Evolutionary conservation across 345 rosid species (phyloP).

Genomic region (Zanthoxylum bungeanum): DNA sequence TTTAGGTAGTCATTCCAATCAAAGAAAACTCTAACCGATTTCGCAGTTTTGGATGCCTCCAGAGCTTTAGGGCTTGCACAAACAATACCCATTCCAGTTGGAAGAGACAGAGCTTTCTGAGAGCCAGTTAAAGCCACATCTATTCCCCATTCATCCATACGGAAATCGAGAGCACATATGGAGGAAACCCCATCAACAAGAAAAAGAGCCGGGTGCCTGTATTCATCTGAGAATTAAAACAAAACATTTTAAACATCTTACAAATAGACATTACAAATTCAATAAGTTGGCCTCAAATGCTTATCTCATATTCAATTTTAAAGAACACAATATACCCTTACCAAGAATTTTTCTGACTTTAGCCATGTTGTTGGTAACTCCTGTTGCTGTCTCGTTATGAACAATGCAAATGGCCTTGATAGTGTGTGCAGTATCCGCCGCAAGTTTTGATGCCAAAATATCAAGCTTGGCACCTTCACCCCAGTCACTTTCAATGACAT

Average conservation of each 20-base stretch:
- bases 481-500: slow-evolving; percentile 93
- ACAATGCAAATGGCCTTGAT: slow-evolving; percentile 97
- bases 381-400: slow-evolving; percentile 98
- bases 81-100: slow-evolving; percentile 90
- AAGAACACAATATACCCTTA: slow-evolving; percentile 22
- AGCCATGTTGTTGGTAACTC: slow-evolving; percentile 94
- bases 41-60: slow-evolving; percentile 87
- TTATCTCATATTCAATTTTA: not conserved
- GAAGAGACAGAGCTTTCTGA: slow-evolving; percentile 97
- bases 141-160: slow-evolving; percentile 98
- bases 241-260: not conserved
- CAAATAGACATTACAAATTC: too few species aligned
- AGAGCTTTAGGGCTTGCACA: slow-evolving; percentile 96
- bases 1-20: slow-evolving; percentile 95
- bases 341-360: slow-evolving; percentile 84
- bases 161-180: slow-evolving; percentile 95
- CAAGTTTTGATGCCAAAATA: slow-evolving; percentile 71
- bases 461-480: slow-evolving; percentile 98
- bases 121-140: slow-evolving; percentile 98
- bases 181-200: slow-evolving; percentile 98
- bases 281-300: too few species aligned
- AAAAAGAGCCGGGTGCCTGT: slow-evolving; percentile 86
- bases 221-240: slow-evolving; percentile 56
- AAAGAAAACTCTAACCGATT: slow-evolving; percentile 80
- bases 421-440: slow-evolving; percentile 66